These are phyloP conservation scores for Galerina marginata DNA, from an alignment of 768 basidiomycete species.

Conservation along the genomic window DNA sequence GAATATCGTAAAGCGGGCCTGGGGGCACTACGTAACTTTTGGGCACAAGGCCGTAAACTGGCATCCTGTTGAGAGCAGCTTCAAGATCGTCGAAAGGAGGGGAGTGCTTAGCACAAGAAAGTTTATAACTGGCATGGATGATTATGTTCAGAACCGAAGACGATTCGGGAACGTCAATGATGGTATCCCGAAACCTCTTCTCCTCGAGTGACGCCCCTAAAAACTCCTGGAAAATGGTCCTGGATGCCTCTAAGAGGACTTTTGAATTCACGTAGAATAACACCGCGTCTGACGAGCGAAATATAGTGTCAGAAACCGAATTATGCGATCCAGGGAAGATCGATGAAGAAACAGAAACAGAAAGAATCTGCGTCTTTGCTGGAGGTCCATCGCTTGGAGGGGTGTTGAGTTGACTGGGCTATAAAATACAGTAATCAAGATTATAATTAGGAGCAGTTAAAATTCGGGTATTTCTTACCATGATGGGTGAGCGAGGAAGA, in stretches of 20 bases:
- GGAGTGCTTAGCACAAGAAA: constrained; percentile 23
- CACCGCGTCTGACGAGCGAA: constrained; percentile 32
- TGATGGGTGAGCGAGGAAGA: constrained; percentile 1
- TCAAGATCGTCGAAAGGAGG: constrained; percentile 25
- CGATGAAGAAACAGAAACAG: constrained; percentile 30
- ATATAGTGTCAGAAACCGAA: constrained; percentile 25
- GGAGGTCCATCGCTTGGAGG: constrained; percentile 4
- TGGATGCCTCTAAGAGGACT: constrained; percentile 16
- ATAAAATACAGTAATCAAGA: background rate
- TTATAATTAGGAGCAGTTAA: background rate
- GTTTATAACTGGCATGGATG: constrained; percentile 24
- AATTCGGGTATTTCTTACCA: background rate
- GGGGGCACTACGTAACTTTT: constrained; percentile 15
- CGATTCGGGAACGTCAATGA: constrained; percentile 26
- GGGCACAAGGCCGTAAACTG: constrained; percentile 21
- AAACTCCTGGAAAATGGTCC: constrained; percentile 21
- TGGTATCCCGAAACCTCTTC: constrained; percentile 9
- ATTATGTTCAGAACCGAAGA: constrained; percentile 30
- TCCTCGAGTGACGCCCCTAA: constrained; percentile 18
- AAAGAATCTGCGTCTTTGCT: constrained; percentile 10
- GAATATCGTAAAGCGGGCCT: constrained; percentile 19
- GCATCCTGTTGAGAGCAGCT: constrained; percentile 25
- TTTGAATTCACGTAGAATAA: constrained; percentile 33
- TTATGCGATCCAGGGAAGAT: constrained; percentile 33
- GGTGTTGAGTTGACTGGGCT: constrained; percentile 8